phyloP scores from a whole-genome alignment of 345 rosid species.

The Populus ilicifolia region DNA sequence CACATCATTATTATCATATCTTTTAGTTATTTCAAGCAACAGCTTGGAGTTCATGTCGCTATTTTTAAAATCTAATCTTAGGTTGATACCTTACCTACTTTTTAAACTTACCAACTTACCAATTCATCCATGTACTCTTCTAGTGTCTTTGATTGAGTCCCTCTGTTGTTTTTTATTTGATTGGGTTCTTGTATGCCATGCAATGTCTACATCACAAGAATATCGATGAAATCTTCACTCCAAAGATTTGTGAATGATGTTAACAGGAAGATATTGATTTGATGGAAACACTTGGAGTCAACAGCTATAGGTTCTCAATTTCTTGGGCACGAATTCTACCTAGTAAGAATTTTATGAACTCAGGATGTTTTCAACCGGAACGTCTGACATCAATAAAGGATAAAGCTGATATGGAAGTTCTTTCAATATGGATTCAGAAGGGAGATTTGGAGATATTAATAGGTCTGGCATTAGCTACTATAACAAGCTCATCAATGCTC shows the following conservation, averaged over 20 bases:
- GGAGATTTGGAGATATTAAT: constrained; percentile 63
- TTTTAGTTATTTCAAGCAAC: too few species aligned
- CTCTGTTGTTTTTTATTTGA: too few species aligned
- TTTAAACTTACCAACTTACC: too few species aligned
- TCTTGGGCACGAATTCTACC: constrained; percentile 84
- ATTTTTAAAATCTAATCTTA: too few species aligned
- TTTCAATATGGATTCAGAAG: constrained; percentile 33
- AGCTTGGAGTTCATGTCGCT: too few species aligned
- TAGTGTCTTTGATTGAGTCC: too few species aligned
- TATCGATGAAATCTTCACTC: too few species aligned
- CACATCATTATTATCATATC: not conserved
- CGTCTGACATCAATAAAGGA: not conserved
- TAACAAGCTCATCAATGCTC: constrained; percentile 53
- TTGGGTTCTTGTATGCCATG: too few species aligned
- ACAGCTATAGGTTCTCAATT: constrained; percentile 69
- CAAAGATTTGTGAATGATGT: not conserved
- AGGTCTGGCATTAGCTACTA: constrained; percentile 51
- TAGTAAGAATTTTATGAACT: constrained; percentile 37
- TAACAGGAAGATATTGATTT: constrained; percentile 56
- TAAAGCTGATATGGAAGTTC: not conserved
- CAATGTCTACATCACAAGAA: too few species aligned
- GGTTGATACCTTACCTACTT: too few species aligned
- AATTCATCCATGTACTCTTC: too few species aligned
- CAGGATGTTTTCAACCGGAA: too few species aligned
- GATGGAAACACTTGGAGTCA: constrained; percentile 55